Base-by-base conservation (phyloP, 257 asterid species). In the Haberlea rhodopensis region DNA sequence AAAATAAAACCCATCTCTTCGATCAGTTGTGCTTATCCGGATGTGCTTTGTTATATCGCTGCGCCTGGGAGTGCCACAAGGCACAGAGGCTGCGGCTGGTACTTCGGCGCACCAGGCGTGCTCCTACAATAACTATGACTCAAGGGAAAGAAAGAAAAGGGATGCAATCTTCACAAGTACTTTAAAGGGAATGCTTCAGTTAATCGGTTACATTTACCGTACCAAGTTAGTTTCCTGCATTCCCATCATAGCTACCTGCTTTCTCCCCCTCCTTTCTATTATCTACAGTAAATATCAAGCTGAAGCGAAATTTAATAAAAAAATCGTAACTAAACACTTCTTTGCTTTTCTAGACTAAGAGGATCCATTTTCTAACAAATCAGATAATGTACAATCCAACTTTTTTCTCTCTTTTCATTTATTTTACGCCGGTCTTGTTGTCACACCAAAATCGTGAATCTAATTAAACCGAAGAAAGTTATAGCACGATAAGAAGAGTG, bases 131-230 rank as follows among this genome's bases (percentile, higher is more conserved):
- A n/a, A n/a, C n/a, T n/a, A n/a, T n/a, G n/a, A n/a, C n/a, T n/a
- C n/a, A n/a, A n/a, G n/a, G n/a, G n/a, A n/a, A n/a, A n/a, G n/a
- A n/a, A n/a, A n/a, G n/a, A n/a, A n/a, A n/a, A n/a, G n/a, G n/a
- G n/a, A n/a, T n/a, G n/a, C n/a, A n/a, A n/a, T 48, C 60, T 29
- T 58, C 24, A 56, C 0, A 57, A 56, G 71, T 25, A 54, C 23
- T 40, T 3, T 15, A 67, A 18, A 13, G 10, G 10, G 59, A 25
- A 43, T 45, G 2, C 19, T 45, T 45, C n/a, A 11, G 18, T 45
- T 11, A 11, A 19, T 45, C n/a, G 52, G 13, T 45, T 15, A n/a
- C n/a, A n/a, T n/a, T n/a, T n/a, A n/a, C n/a, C n/a, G n/a, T n/a
- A n/a, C n/a, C n/a, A n/a, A n/a, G 18, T 11, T 19, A 45, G 19